phyloP scores from a whole-genome alignment of 257 asterid genomes.

The Plantago elongata region DNA sequence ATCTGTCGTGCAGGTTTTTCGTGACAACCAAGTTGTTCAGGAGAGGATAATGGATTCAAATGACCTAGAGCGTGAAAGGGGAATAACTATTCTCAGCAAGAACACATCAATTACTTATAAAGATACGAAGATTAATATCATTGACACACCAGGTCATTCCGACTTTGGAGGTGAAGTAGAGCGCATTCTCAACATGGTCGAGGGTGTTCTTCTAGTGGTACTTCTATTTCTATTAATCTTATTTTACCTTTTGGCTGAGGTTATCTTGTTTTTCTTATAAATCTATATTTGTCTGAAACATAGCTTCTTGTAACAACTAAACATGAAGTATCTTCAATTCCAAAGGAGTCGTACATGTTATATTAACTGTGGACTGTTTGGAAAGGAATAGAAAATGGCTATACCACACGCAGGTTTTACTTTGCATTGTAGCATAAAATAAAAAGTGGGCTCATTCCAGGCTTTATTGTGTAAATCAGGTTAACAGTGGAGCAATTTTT shows the following conservation, averaged over 20 bases:
- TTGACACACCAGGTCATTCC: conserved; percentile 98
- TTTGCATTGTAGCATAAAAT: no score
- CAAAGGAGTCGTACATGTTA: neutral
- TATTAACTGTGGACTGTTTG: no score
- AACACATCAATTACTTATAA: conserved; percentile 85
- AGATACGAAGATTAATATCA: conserved; percentile 87
- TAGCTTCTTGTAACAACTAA: neutral
- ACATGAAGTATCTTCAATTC: conserved; percentile 5
- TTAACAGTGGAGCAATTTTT: no score
- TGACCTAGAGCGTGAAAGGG: conserved; percentile 98
- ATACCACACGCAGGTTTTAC: no score
- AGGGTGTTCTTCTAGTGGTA: conserved; percentile 99
- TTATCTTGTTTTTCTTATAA: neutral
- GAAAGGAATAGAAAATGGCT: no score
- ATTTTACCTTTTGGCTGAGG: neutral
- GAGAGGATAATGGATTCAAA: conserved; percentile 98
- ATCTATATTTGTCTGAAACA: neutral
- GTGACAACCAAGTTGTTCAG: conserved; percentile 87
- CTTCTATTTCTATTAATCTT: neutral
- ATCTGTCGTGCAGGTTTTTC: conserved; percentile 67
- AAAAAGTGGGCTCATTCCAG: no score
- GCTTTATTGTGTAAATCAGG: no score
- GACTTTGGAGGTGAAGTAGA: conserved; percentile 99
- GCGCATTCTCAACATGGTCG: conserved; percentile 99
- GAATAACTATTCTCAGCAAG: conserved; percentile 97